Conservation (phyloP, 805 yeast species). For the Wickerhamomyces bisporus region DNA sequence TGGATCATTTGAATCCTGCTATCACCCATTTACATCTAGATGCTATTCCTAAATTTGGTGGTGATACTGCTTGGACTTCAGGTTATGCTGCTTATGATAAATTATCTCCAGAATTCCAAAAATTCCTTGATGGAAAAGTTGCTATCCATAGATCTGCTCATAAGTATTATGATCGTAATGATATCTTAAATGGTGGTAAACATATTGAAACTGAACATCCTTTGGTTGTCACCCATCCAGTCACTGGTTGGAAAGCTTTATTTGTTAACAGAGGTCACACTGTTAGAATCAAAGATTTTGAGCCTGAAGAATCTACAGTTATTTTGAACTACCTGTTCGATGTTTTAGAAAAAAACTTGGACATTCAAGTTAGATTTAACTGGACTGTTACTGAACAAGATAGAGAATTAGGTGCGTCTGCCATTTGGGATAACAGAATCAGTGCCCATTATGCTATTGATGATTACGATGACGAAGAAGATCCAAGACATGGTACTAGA, state of each 20-base stretch:
- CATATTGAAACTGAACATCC: conserved; percentile 51
- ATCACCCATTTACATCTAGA: conserved; percentile 48
- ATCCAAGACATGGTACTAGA: conserved; percentile 52
- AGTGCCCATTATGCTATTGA: conserved; percentile 47
- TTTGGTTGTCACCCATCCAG: conserved; percentile 54
- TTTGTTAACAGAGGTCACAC: conserved; percentile 46
- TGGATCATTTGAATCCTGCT: conserved; percentile 49
- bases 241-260: conserved; percentile 56
- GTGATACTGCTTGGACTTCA: conserved; percentile 53
- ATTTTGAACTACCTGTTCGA: conserved; percentile 40
- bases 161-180: conserved; percentile 32
- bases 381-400: conserved; percentile 38
- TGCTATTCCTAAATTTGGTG: conserved; percentile 46
- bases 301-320: conserved; percentile 41
- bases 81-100: conserved; percentile 57
- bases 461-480: conserved; percentile 47
- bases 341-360: conserved; percentile 44
- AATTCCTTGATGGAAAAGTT: conserved; percentile 47
- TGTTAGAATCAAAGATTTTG: conserved; percentile 43
- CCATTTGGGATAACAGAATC: conserved; percentile 57
- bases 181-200: conserved; percentile 40
- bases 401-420: conserved; percentile 42
- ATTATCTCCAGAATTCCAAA: conserved; percentile 44
- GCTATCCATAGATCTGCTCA: conserved; percentile 41
- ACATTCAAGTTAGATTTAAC: conserved; percentile 49